These are phyloP conservation scores for Mucor plumbeus DNA, from an alignment of 371 early-diverging fungal species.

Conservation along the genomic window DNA sequence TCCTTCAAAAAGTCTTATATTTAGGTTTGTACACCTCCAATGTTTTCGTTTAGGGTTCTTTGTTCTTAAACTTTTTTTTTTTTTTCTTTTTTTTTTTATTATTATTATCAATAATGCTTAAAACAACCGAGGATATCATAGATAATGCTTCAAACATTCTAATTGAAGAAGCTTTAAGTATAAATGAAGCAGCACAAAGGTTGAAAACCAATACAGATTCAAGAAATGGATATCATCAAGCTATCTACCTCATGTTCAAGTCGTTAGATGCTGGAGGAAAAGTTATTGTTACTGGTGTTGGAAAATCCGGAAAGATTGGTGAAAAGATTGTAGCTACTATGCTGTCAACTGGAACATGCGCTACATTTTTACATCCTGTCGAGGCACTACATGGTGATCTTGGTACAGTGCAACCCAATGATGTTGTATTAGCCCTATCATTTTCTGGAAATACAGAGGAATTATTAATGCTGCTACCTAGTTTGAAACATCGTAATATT, in stretches of 20 bases:
- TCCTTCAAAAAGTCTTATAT: constrained; percentile 3
- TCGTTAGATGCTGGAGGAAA: constrained; percentile 54
- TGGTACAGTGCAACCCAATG: constrained; percentile 54
- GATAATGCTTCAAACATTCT: constrained; percentile 31
- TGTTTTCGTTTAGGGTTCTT: background rate
- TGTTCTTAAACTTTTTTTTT: constrained; percentile 4
- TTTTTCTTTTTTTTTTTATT: constrained; percentile 1
- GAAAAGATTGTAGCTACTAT: constrained; percentile 71
- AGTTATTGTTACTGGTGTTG: constrained; percentile 68
- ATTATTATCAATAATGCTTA: constrained; percentile 17
- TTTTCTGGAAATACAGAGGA: constrained; percentile 72
- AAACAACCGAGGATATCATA: constrained; percentile 25
- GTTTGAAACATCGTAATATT: constrained; percentile 48
- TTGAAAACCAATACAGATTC: constrained; percentile 27
- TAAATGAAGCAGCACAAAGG: constrained; percentile 43
- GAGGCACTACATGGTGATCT: constrained; percentile 74
- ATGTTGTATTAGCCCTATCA: constrained; percentile 65
- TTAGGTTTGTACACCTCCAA: background rate
- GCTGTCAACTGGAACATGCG: constrained; percentile 61
- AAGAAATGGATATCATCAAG: constrained; percentile 45
- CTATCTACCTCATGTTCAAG: constrained; percentile 44
- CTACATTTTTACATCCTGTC: constrained; percentile 65
- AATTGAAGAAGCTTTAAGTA: constrained; percentile 41
- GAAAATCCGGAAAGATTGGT: constrained; percentile 69
- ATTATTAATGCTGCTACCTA: constrained; percentile 51